Evolutionary conservation across 1,284 basidiomycete genomes (phyloP).

Genomic region (Trichosporon sp.): DNA sequence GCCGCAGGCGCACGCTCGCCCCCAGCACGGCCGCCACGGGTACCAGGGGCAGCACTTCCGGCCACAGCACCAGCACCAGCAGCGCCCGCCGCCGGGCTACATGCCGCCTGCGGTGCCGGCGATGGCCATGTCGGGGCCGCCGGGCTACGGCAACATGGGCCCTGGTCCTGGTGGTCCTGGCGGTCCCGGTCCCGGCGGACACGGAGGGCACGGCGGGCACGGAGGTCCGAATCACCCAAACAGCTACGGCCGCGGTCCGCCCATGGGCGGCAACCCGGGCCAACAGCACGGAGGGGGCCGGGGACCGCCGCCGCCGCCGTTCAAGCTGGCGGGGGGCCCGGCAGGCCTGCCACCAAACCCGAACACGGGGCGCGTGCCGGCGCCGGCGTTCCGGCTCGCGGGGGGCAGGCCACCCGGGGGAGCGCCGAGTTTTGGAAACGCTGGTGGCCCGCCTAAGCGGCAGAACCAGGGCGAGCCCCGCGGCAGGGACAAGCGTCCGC

Average conservation of each 20-base stretch:
- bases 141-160: neutral
- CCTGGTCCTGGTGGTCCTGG: neutral
- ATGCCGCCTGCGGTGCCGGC: neutral
- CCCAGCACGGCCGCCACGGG: neutral
- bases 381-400: neutral
- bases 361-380: neutral
- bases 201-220: no score
- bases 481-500: neutral
- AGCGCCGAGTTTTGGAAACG: slow-evolving; percentile 10
- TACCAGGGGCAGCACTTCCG: neutral
- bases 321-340: slow-evolving; percentile 11
- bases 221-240: neutral
- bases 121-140: neutral
- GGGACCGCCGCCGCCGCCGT: slow-evolving; percentile 11
- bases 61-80: neutral
- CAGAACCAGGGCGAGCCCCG: neutral
- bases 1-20: slow-evolving; percentile 2
- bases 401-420: neutral
- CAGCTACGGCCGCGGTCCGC: neutral
- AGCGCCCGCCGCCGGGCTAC: neutral
- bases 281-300: neutral
- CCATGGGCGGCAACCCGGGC: neutral
- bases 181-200: neutral
- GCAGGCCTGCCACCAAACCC: neutral
- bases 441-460: neutral